Evolutionary conservation across 306 rosid genomes (phyloP), one percentile per base, ranked within the genome.

Genomic region (Chamaecrista fasciculata): DNA sequence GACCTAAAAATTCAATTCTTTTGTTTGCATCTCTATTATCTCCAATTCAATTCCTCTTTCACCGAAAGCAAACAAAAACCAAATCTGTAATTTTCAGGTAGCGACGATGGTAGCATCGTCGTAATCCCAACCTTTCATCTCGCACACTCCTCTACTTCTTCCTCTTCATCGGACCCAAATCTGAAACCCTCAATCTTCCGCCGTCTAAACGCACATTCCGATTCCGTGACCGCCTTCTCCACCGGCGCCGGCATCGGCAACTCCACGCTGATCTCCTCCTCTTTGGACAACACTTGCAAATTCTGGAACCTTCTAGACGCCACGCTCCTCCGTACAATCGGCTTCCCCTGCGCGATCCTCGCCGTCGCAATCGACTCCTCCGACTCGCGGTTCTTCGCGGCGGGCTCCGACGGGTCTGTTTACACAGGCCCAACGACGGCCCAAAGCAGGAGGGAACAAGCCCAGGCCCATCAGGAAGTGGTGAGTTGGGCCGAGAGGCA

Each of bases 401-500:
- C 80, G 39, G 97, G 96, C 11, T 78, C 80, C 4, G 87, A 92
- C 64, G 97, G 97, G 16, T 84, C 79, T 11, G 71, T 89, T 43
- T 76, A 91, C 61, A 82, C 70, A 14, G 85, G 80, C 5, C 5
- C 75, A 37, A 23, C 67, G 51, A 72, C 51, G 15, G 31, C 43
- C 29, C 69, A 58, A 15, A 77, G 28, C 6, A 73, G 25, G 59
- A 55, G 65, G 48, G 8, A 8, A 37, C 19, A 15, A 0, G 28
- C 31, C 39, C 47, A 51, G 61, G 72, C 12, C 3, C 51, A n/a
- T n/a, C n/a, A 4, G 26, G 79, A 84, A 29, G 25, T 76, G 53
- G 63, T 62, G 1, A 34, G 34, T 24, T 85, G 79, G 88, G 16
- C 67, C 18, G 42, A 51, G 2, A 70, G 70, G n/a, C 97, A 87